Conservation (phyloP, 257 asterid genomes). For the Thymus mandschuricus region DNA sequence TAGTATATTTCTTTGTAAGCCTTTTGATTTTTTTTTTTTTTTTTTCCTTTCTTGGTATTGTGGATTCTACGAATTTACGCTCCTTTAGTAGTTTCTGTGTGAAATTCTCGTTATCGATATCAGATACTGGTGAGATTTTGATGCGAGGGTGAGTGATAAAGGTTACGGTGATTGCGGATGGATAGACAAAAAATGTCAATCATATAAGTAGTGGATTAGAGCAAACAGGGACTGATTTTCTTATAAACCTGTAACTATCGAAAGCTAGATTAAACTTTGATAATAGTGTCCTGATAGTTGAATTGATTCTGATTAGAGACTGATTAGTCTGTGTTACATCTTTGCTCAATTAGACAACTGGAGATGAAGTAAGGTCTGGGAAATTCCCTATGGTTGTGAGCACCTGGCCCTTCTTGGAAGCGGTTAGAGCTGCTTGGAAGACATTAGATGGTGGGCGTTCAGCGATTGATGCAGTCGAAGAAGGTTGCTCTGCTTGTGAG, state of each 20-base stretch:
- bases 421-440: slow-evolving; percentile 91
- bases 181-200: not conserved
- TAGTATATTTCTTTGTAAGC: not conserved
- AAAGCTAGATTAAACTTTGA: not conserved
- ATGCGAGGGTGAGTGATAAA: not conserved
- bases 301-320: not conserved
- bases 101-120: not conserved
- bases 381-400: slow-evolving; percentile 79
- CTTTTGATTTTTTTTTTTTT: not conserved
- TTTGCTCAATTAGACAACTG: slow-evolving; percentile 43
- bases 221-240: not conserved
- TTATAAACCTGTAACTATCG: slow-evolving; percentile 7
- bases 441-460: slow-evolving; percentile 60
- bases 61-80: not conserved
- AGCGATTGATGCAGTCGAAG: slow-evolving; percentile 83
- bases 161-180: not conserved
- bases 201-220: not conserved
- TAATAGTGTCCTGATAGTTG: not conserved
- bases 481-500: slow-evolving; percentile 95
- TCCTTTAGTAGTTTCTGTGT: not conserved
- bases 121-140: not conserved
- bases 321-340: not conserved
- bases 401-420: slow-evolving; percentile 97
- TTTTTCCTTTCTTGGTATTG: not conserved
- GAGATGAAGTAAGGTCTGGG: slow-evolving; percentile 46